Conservation (phyloP, 306 rosid species). For the Vicia sativa region DNA sequence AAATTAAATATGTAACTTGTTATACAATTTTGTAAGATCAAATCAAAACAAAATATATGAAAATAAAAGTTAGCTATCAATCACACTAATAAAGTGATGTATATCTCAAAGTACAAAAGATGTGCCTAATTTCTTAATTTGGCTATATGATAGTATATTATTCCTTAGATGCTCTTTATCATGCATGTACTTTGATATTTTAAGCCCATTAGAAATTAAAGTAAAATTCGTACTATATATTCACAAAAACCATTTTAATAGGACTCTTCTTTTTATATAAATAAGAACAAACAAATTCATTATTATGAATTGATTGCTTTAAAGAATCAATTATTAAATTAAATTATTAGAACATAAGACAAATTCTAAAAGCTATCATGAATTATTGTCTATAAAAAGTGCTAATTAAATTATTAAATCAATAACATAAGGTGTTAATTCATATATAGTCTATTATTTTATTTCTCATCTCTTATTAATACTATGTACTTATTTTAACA, state of each 20-base stretch:
- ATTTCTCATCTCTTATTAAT: background rate
- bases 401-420: background rate
- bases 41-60: slow-evolving; percentile 21
- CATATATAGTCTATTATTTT: background rate
- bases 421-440: background rate
- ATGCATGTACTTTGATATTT: background rate
- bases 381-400: background rate
- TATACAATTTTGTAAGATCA: slow-evolving; percentile 3
- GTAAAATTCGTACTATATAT: background rate
- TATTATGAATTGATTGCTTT: background rate
- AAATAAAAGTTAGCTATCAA: background rate
- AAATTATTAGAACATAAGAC: background rate
- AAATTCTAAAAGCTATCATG: background rate
- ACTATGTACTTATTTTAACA: no score
- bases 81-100: background rate
- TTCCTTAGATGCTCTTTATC: slow-evolving; percentile 21
- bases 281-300: background rate
- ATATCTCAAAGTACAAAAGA: slow-evolving; percentile 30
- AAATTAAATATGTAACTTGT: background rate
- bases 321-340: background rate
- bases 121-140: slow-evolving; percentile 26
- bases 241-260: background rate
- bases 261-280: background rate
- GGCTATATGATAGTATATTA: slow-evolving; percentile 25
- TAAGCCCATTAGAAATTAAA: background rate